These are phyloP conservation scores for Podaxis rugospora DNA, from an alignment of 768 basidiomycete genomes.

Conservation along the genomic window DNA sequence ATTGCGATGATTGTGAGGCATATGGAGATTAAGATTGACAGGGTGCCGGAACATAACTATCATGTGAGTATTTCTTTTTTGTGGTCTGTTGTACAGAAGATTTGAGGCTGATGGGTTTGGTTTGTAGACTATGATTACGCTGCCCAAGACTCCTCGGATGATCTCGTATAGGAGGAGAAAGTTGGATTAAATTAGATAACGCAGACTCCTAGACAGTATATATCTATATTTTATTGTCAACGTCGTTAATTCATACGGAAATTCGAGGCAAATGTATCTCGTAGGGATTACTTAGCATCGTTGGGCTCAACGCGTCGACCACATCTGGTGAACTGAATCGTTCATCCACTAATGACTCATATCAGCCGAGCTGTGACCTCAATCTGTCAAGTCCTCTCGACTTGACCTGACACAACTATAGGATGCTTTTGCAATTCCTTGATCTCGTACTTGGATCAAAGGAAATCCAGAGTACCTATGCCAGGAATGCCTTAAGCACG, in stretches of 20 bases:
- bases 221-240: neutral
- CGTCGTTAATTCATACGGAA: neutral
- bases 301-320: too few relatives aligned
- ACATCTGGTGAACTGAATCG: too few relatives aligned
- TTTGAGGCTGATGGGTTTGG: neutral
- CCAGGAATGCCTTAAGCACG: too few relatives aligned
- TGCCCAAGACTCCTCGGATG: conserved; percentile 68
- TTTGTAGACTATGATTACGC: conserved; percentile 86
- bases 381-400: too few relatives aligned
- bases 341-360: too few relatives aligned
- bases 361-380: too few relatives aligned
- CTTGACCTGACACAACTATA: too few relatives aligned
- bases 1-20: conserved; percentile 74
- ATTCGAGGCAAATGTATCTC: neutral
- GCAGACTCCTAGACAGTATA: neutral
- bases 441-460: too few relatives aligned
- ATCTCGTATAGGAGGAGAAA: conserved; percentile 66
- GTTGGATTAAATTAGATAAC: conserved; percentile 32
- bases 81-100: neutral
- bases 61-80: conserved; percentile 51
- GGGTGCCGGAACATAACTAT: conserved; percentile 84
- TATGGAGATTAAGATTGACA: conserved; percentile 68
- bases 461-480: too few relatives aligned
- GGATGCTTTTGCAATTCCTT: too few relatives aligned
- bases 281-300: neutral